phyloP scores from a whole-genome alignment of 371 early-diverging fungal species.

The Mortierella sp. region DNA sequence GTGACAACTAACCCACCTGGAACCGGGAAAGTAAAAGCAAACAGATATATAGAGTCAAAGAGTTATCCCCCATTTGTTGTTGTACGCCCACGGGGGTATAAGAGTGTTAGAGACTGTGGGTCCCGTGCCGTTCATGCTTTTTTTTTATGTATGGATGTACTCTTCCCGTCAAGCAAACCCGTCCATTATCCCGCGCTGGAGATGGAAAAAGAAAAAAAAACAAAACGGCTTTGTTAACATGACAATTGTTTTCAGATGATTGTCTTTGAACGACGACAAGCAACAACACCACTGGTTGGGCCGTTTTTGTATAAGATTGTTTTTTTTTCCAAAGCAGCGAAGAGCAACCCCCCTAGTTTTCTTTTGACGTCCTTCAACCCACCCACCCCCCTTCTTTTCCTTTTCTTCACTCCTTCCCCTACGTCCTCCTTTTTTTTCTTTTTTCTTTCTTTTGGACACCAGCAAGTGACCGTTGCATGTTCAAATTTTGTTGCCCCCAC shows the following conservation, averaged over 20 bases:
- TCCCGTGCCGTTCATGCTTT: constrained; percentile 16
- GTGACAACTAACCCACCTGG: not conserved
- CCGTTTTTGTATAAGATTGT: not conserved
- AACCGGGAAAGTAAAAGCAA: not conserved
- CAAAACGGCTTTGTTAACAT: constrained; percentile 9
- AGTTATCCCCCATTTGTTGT: not conserved
- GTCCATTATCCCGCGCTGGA: constrained; percentile 2
- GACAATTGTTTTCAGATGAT: not conserved
- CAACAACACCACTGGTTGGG: not conserved
- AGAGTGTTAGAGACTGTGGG: constrained; percentile 7
- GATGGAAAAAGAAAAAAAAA: not conserved
- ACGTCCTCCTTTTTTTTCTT: not conserved
- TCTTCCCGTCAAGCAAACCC: not conserved
- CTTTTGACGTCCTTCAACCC: not conserved
- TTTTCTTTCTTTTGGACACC: no score
- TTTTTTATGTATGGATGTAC: not conserved
- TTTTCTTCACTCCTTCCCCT: not conserved
- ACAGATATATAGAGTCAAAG: not conserved
- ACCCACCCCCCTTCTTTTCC: not conserved
- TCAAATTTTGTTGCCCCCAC: not conserved
- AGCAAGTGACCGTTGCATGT: constrained; percentile 10
- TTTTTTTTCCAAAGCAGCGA: not conserved
- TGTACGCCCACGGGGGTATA: not conserved
- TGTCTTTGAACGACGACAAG: not conserved
- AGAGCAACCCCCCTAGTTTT: not conserved